Conservation (phyloP, 176 grass and related monocot species). For the Oryza glumipatula region DNA sequence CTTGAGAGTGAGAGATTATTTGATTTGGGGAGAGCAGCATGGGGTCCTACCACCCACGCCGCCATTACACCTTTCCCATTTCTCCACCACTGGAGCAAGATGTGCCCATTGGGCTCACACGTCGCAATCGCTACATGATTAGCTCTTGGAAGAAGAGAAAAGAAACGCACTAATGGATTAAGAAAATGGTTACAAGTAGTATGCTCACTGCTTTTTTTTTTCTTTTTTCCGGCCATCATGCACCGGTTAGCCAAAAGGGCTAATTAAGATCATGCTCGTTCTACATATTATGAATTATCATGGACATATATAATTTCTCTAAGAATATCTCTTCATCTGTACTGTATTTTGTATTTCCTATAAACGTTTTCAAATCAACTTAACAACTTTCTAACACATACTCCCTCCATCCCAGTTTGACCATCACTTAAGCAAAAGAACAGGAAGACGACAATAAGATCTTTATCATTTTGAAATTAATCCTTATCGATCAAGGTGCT, state of each 20-base stretch:
- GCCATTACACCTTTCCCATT: slow-evolving; percentile 24
- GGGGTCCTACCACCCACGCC: slow-evolving; percentile 21
- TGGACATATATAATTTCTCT: too few relatives aligned
- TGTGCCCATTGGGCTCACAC: not conserved
- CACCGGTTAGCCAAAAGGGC: not conserved
- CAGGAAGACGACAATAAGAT: too few relatives aligned
- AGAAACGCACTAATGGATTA: not conserved
- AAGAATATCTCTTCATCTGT: too few relatives aligned
- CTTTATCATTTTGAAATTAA: too few relatives aligned
- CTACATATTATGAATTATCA: too few relatives aligned
- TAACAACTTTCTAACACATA: too few relatives aligned
- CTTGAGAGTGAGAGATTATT: not conserved
- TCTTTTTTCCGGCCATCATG: not conserved
- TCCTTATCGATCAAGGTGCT: too few relatives aligned
- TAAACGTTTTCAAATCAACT: too few relatives aligned
- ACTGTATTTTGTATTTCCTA: too few relatives aligned
- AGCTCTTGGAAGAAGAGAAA: not conserved
- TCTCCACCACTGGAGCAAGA: not conserved
- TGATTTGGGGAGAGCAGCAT: not conserved
- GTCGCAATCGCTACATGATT: slow-evolving; percentile 53
- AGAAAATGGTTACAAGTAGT: not conserved
- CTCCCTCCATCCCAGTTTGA: too few relatives aligned
- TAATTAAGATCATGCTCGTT: too few relatives aligned
- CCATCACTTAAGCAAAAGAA: too few relatives aligned
- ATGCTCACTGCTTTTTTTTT: not conserved